Base-by-base conservation (phyloP, 371 early-diverging fungal species). In the Cokeromyces recurvatus region DNA sequence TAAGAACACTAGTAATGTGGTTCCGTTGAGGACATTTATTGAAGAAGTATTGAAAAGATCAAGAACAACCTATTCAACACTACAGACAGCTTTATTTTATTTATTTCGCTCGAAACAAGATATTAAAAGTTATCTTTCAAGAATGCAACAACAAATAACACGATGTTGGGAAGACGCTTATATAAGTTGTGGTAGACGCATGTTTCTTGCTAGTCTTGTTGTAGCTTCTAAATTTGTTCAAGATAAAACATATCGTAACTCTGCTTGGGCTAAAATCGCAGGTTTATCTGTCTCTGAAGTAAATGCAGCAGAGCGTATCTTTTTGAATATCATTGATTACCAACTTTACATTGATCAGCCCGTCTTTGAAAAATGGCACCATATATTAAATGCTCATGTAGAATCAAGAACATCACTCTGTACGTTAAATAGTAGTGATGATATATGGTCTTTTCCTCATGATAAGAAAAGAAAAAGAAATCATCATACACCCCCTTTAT, bases 251-350 rank as follows among this genome's bases (percentile, higher is more conserved):
- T 87, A 84, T 56, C 77, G 85, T 34, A 87, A 85, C 72, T 79
- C 77, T 37, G 85, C 85, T n/a, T 87, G 88, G 88, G 79, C 81
- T 38, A 81, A 82, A 59, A 79, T 88, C 31, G 85, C 88, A 17
- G 76, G 81, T 38, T 72, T 87, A 31, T 78, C 87, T 20, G 74
- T 85, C 6, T 38, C 62, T 15, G 86, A 90, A 68, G 79, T 90
- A 54, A 81, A 82, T 67, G 75, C 75, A 25, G 81, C 87, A 48
- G 88, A 87, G 64, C 64, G 78, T 10, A 76, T 74, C 31, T 88
- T 87, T 62, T 51, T 87, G 14, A 64, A 79, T 32, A 63, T 84
- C 46, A 79, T 87, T 41, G 78, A 85, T 53, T 83, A 88, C 53
- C 66, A 71, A 24, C 68, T 88, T n/a, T 81, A 81, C 47, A 84